A percentile compares a stretch with the other conserved stretches of the same genome.
phyloP scores from a whole-genome alignment of 768 basidiomycete species.

The Leccinum broughii region DNA sequence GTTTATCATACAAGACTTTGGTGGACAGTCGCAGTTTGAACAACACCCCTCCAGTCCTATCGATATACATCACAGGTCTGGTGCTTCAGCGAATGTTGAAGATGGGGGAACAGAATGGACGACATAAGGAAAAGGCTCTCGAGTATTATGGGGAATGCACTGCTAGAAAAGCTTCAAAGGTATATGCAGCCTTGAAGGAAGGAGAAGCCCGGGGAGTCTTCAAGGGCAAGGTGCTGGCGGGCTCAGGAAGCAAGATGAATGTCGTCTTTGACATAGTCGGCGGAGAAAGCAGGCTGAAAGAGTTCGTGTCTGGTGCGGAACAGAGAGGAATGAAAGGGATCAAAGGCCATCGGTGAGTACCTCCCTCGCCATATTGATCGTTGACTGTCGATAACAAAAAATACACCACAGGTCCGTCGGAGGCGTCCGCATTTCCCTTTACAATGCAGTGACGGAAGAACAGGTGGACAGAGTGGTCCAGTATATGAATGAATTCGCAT shows the following conservation, averaged over 20 bases:
- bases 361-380: constrained; percentile 3
- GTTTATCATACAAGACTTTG: constrained; percentile 80
- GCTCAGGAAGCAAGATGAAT: constrained; percentile 94
- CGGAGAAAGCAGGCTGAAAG: constrained; percentile 68
- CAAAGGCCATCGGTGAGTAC: constrained; percentile 86
- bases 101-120: constrained; percentile 20
- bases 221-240: constrained; percentile 67
- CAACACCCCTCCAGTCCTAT: constrained; percentile 91
- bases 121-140: constrained; percentile 56
- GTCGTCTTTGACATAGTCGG: constrained; percentile 79
- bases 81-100: constrained; percentile 72
- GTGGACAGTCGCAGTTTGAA: constrained; percentile 76
- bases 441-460: constrained; percentile 84
- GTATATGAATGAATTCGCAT: constrained; percentile 59
- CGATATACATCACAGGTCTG: constrained; percentile 87
- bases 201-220: constrained; percentile 74
- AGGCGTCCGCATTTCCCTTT: constrained; percentile 80
- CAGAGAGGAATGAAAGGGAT: constrained; percentile 77
- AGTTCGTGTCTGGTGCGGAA: constrained; percentile 82
- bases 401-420: constrained; percentile 50
- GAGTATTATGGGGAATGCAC: constrained; percentile 66
- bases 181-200: constrained; percentile 72
- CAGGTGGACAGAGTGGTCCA: constrained; percentile 60
- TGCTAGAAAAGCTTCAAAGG: constrained; percentile 67
- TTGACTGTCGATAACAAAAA: neutral